phyloP scores from a whole-genome alignment of 2,329 filamentous ascomycete genomes.

The Aciculosporium take region DNA sequence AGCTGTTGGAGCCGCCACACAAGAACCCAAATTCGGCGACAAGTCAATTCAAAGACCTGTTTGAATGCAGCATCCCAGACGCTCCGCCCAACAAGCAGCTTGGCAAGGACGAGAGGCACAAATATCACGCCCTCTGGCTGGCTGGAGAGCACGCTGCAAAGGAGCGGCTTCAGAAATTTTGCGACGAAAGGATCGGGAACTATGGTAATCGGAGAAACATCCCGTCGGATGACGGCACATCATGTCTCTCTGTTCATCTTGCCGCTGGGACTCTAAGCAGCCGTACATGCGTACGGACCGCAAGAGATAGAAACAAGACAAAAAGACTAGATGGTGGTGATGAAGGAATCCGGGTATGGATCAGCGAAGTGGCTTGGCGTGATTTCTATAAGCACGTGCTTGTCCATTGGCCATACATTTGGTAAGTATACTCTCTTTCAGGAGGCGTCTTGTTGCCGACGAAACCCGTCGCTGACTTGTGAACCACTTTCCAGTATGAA shows the following conservation, averaged over 20 bases:
- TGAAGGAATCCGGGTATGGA: constrained; percentile 57
- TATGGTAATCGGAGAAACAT: constrained; percentile 56
- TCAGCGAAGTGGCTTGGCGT: constrained; percentile 71
- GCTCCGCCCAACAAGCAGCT: constrained; percentile 51
- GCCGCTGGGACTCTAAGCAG: constrained; percentile 54
- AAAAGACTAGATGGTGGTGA: constrained; percentile 53
- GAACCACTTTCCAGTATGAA: constrained; percentile 30
- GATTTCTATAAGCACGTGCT: constrained; percentile 84
- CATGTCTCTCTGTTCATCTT: constrained; percentile 57
- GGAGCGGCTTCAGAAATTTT: constrained; percentile 50
- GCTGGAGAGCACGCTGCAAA: constrained; percentile 61
- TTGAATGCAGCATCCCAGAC: constrained; percentile 44
- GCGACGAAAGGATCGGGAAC: constrained; percentile 43
- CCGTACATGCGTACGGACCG: constrained; percentile 50
- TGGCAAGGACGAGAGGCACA: constrained; percentile 40
- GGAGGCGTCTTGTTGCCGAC: background rate
- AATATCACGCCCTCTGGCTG: constrained; percentile 51
- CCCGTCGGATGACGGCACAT: constrained; percentile 47
- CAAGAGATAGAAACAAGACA: constrained; percentile 46
- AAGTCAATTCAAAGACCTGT: constrained; percentile 38
- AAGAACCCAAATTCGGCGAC: constrained; percentile 21
- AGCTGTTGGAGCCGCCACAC: constrained; percentile 37
- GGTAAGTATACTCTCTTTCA: constrained; percentile 29
- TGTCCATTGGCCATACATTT: constrained; percentile 72
- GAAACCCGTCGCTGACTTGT: background rate